Evolutionary conservation across 2,329 filamentous ascomycete genomes (phyloP).

Genomic region (Dothistroma septosporum): DNA sequence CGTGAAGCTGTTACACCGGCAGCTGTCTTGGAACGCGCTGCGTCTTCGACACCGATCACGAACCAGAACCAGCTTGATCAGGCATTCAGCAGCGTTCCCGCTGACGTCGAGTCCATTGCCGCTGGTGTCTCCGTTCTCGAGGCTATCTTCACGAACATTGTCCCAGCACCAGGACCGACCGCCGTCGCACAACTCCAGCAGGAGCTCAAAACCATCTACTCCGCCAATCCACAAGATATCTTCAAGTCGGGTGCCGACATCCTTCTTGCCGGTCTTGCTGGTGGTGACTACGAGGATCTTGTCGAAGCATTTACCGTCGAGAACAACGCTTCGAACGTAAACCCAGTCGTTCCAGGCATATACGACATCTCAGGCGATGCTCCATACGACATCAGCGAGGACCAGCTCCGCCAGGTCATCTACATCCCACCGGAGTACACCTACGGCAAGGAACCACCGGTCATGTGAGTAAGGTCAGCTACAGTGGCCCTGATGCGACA

Average conservation of each 20-base stretch:
- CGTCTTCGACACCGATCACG: slow-evolving; percentile 10
- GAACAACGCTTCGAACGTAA: slow-evolving; percentile 28
- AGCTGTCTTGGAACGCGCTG: neutral
- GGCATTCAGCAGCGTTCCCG: slow-evolving; percentile 14
- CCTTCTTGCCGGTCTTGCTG: slow-evolving; percentile 20
- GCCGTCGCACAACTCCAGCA: slow-evolving; percentile 16
- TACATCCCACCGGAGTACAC: slow-evolving; percentile 50
- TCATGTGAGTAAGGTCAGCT: no score
- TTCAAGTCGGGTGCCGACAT: slow-evolving; percentile 21
- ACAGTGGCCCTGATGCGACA: no score
- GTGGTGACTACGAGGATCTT: slow-evolving; percentile 19
- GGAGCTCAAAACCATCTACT: slow-evolving; percentile 16
- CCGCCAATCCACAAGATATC: slow-evolving; percentile 22
- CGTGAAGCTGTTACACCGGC: slow-evolving; percentile 12
- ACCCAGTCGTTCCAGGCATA: slow-evolving; percentile 25
- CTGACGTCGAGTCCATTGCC: slow-evolving; percentile 13
- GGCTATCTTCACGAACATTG: slow-evolving; percentile 25
- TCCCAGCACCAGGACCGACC: slow-evolving; percentile 23
- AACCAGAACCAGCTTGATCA: slow-evolving; percentile 18
- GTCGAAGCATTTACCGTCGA: slow-evolving; percentile 18
- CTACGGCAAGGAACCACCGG: slow-evolving; percentile 42
- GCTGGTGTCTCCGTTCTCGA: slow-evolving; percentile 16
- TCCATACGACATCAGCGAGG: slow-evolving; percentile 47
- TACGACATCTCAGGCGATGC: slow-evolving; percentile 43
- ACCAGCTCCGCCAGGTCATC: slow-evolving; percentile 48